Evolutionary conservation across 2,329 filamentous ascomycete species (phyloP).

Genomic region (Arthrobotrys iridis): DNA sequence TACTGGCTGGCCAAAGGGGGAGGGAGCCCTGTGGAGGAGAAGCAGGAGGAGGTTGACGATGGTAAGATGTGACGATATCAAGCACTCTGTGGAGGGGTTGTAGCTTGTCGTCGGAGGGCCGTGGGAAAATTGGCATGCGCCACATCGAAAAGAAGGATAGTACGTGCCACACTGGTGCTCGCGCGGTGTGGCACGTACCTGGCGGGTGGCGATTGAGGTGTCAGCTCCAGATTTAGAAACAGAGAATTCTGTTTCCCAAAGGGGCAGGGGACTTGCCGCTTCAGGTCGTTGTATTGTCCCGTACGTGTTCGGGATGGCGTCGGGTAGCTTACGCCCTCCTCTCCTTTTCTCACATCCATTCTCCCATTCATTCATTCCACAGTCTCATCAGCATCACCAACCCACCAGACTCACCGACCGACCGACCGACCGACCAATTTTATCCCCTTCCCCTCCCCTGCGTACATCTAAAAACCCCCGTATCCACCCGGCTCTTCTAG

Average conservation of each 20-base stretch:
- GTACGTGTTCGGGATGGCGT: not conserved
- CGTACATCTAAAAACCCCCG: no score
- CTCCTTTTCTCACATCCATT: constrained; percentile 1
- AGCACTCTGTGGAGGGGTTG: no score
- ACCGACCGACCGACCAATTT: no score
- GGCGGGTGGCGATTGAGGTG: not conserved
- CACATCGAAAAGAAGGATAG: not conserved
- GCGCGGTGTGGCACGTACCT: not conserved
- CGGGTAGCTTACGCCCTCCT: not conserved
- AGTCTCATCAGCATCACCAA: no score
- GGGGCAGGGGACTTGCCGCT: no score
- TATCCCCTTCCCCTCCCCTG: not conserved
- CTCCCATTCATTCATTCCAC: not conserved
- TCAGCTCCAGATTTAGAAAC: constrained; percentile 15
- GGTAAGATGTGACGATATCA: not conserved
- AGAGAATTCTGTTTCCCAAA: not conserved
- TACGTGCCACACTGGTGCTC: not conserved
- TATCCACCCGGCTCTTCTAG: not conserved
- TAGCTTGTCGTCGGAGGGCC: no score
- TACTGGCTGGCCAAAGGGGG: no score
- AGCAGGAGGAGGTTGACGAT: not conserved
- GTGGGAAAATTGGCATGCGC: not conserved
- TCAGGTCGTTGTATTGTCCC: no score
- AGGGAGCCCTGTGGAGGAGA: not conserved
- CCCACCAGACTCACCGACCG: no score